phyloP scores from a whole-genome alignment of 768 basidiomycete genomes.

The Mrakia gelida region DNA sequence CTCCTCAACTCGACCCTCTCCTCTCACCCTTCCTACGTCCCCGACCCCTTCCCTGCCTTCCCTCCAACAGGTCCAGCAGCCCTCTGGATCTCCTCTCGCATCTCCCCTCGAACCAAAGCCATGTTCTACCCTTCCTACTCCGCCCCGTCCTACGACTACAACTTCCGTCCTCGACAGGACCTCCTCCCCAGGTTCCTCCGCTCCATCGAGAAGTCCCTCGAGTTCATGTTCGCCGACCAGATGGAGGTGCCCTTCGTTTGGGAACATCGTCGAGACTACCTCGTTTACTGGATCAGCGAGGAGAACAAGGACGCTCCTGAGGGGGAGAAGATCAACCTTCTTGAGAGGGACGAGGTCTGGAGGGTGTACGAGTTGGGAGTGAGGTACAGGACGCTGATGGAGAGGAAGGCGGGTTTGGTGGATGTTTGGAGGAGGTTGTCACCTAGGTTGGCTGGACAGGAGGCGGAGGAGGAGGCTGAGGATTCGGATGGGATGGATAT shows the following conservation, averaged over 20 bases:
- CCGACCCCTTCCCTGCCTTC: constrained; percentile 57
- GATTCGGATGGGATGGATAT: constrained; percentile 46
- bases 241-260: constrained; percentile 95
- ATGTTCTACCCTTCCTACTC: constrained; percentile 35
- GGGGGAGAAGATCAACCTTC: constrained; percentile 46
- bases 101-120: constrained; percentile 58
- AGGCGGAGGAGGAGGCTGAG: constrained; percentile 5
- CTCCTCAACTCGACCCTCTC: constrained; percentile 81
- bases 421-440: constrained; percentile 62
- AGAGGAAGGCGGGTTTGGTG: constrained; percentile 62
- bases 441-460: constrained; percentile 15
- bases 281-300: constrained; percentile 48
- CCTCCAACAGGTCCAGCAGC: constrained; percentile 76
- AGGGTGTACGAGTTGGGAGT: constrained; percentile 81
- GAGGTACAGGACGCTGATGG: constrained; percentile 79
- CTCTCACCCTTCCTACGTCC: constrained; percentile 52
- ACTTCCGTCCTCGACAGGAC: background rate
- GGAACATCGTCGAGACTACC: constrained; percentile 86
- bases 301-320: constrained; percentile 5
- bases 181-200: constrained; percentile 11
- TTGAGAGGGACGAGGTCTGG: constrained; percentile 81
- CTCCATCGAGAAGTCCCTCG: constrained; percentile 72
- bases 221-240: constrained; percentile 77
- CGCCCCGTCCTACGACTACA: background rate
- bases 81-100: constrained; percentile 76